phyloP scores from a whole-genome alignment of 192 early-diverging fungal species.

The Umbelopsis isabellina region DNA sequence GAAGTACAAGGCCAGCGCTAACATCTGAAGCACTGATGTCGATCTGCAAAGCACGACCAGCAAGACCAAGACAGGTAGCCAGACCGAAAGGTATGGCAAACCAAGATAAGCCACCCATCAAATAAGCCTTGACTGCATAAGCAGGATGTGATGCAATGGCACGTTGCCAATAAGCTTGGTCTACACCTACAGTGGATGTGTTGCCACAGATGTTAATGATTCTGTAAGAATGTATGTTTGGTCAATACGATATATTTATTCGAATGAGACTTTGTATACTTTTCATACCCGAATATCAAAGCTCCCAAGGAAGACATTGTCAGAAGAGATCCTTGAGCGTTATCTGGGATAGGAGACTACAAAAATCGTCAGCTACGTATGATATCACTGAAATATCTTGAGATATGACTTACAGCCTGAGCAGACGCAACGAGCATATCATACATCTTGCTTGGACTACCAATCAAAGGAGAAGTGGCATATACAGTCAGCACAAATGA shows the following conservation, averaged over 20 bases:
- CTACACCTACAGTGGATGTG: slow-evolving; percentile 77
- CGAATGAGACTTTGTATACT: too few relatives aligned
- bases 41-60: slow-evolving; percentile 66
- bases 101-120: slow-evolving; percentile 79
- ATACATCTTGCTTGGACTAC: slow-evolving; percentile 67
- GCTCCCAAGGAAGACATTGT: slow-evolving; percentile 69
- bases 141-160: slow-evolving; percentile 71
- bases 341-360: slow-evolving; percentile 58
- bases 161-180: slow-evolving; percentile 78
- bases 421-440: slow-evolving; percentile 63
- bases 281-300: slow-evolving; percentile 58
- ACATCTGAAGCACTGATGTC: slow-evolving; percentile 59
- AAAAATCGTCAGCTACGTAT: not conserved
- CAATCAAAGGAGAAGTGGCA: slow-evolving; percentile 58
- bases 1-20: slow-evolving; percentile 67
- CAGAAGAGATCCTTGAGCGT: slow-evolving; percentile 61
- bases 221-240: slow-evolving; percentile 20
- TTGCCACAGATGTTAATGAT: slow-evolving; percentile 79
- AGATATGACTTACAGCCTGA: not conserved
- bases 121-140: slow-evolving; percentile 69
- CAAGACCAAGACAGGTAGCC: slow-evolving; percentile 71
- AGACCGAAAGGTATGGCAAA: slow-evolving; percentile 77
- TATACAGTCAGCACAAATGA: slow-evolving; percentile 73
- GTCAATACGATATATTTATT: not conserved
- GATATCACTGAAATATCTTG: not conserved